Percentiles rank a stretch among this genome's conserved stretches.
Evolutionary conservation across 371 early-diverging fungal genomes (phyloP).

Genomic region (Circinella umbellata): DNA sequence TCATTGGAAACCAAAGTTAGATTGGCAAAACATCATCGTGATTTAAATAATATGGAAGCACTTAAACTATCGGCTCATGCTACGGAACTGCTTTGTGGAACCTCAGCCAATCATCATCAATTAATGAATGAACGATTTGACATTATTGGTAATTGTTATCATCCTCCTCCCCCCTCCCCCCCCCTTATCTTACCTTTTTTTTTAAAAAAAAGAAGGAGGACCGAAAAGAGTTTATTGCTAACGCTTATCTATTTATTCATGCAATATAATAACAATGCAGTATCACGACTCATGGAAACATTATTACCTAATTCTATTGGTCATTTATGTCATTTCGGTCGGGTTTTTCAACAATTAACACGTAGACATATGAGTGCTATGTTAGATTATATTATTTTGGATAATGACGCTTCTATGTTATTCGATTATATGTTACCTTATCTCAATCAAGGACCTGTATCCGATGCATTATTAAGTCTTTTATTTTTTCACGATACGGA

Average conservation of each 20-base stretch:
- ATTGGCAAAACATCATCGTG: conserved; percentile 28
- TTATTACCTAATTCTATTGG: conserved; percentile 44
- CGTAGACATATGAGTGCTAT: conserved; percentile 46
- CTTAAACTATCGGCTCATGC: conserved; percentile 52
- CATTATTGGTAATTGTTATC: conserved; percentile 33
- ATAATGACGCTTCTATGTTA: conserved; percentile 30
- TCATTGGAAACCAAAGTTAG: conserved; percentile 25
- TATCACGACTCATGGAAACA: conserved; percentile 31
- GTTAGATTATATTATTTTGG: conserved; percentile 36
- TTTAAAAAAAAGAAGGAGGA: too few relatives aligned
- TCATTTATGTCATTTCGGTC: conserved; percentile 49
- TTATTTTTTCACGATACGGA: conserved; percentile 43
- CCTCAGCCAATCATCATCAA: conserved; percentile 46
- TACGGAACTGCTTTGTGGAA: conserved; percentile 52
- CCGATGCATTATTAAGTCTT: conserved; percentile 34
- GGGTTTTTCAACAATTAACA: conserved; percentile 45
- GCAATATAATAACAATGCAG: conserved; percentile 12
- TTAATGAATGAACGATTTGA: conserved; percentile 41
- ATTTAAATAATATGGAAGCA: conserved; percentile 37
- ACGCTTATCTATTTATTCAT: too few relatives aligned
- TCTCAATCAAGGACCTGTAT: conserved; percentile 17
- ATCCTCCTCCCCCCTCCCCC: too few relatives aligned
- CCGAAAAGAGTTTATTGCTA: background rate
- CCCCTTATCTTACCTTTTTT: background rate
- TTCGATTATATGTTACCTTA: conserved; percentile 47